Evolutionary conservation across 371 early-diverging fungal species (phyloP).

Genomic region (Rhizopus sp.): DNA sequence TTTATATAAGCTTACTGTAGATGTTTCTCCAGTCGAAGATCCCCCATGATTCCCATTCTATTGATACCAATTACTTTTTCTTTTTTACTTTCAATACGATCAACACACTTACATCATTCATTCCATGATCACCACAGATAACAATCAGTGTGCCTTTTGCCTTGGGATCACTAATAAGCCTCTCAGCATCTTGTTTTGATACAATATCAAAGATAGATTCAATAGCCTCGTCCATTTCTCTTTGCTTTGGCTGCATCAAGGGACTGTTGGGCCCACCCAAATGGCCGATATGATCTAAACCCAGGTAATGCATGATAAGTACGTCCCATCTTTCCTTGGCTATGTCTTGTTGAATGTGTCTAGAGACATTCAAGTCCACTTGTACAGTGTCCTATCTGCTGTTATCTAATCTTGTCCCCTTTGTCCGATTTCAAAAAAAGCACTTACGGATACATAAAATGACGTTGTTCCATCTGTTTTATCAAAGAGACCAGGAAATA

Average conservation of each 20-base stretch:
- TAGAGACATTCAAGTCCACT: conserved; percentile 80
- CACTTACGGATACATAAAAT: conserved; percentile 71
- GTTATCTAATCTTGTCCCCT: neutral
- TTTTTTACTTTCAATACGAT: neutral
- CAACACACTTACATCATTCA: conserved; percentile 76
- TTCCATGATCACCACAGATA: conserved; percentile 98
- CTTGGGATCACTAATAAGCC: conserved; percentile 26
- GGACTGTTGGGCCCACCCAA: conserved; percentile 81
- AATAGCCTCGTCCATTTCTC: conserved; percentile 77
- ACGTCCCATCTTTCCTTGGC: conserved; percentile 76
- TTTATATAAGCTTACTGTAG: conserved; percentile 46
- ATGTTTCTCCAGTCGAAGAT: conserved; percentile 63
- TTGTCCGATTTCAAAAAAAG: neutral
- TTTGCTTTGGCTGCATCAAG: conserved; percentile 77
- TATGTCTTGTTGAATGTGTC: conserved; percentile 71
- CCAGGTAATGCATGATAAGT: conserved; percentile 89
- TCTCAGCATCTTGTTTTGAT: conserved; percentile 42
- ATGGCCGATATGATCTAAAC: conserved; percentile 96
- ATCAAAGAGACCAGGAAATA: conserved; percentile 75
- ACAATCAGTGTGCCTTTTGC: conserved; percentile 83
- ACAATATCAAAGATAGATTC: conserved; percentile 54
- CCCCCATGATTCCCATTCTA: conserved; percentile 71
- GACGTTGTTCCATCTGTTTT: conserved; percentile 78
- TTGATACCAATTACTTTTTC: neutral
- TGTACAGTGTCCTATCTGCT: conserved; percentile 68